Evolutionary conservation across 148 eudicot genomes (phyloP).

Genomic region (Rhododendron ferrugineum): DNA sequence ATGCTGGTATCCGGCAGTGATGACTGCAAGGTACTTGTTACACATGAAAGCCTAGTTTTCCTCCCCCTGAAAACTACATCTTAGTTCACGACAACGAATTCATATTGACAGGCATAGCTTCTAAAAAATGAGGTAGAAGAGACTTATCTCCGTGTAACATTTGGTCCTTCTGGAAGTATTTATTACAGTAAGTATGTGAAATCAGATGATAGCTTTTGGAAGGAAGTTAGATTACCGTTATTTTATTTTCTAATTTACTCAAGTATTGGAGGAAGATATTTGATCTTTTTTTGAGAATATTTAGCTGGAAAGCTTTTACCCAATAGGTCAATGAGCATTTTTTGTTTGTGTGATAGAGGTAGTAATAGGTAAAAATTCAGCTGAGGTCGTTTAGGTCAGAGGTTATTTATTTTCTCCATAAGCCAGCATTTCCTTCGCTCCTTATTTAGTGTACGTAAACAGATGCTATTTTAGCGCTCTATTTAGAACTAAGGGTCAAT

Average conservation of each 20-base stretch:
- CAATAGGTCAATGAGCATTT: background rate
- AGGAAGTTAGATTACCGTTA: background rate
- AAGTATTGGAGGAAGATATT: background rate
- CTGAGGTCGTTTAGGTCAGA: background rate
- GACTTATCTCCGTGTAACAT: background rate
- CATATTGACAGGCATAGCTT: background rate
- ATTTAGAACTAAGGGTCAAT: background rate
- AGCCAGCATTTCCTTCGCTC: background rate
- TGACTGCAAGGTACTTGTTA: slow-evolving; percentile 56
- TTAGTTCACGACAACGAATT: background rate
- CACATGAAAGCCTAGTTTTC: background rate
- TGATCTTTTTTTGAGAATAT: background rate
- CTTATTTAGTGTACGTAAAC: background rate
- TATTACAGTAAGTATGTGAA: background rate
- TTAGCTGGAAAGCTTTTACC: background rate
- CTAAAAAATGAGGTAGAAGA: background rate
- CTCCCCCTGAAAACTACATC: background rate
- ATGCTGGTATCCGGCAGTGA: slow-evolving; percentile 85
- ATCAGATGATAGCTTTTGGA: background rate
- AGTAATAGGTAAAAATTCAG: background rate
- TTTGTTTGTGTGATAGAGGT: background rate
- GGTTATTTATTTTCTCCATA: background rate
- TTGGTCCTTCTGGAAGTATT: background rate
- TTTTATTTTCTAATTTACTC: background rate
- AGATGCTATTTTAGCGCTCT: background rate